Conservation (phyloP, 805 yeast species). For the Metschnikowia baotianmanensis region DNA sequence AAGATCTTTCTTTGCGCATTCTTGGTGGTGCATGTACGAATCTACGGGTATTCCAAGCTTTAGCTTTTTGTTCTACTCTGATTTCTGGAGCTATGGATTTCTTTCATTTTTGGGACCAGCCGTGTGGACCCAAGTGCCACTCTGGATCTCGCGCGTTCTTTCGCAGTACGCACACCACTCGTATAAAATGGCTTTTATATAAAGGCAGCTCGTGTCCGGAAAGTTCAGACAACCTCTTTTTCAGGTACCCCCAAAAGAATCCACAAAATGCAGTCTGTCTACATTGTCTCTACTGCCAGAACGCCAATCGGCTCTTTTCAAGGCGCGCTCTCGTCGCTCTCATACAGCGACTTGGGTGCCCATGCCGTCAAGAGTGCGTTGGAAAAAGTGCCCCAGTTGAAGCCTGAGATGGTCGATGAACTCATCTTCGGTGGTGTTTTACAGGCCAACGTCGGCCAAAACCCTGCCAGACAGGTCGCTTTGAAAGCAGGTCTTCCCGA, state of each 20-base stretch:
- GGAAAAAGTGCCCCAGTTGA: slow-evolving; percentile 75
- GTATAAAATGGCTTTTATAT: slow-evolving; percentile 7
- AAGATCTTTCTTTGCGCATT: too few relatives aligned
- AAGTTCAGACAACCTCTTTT: neutral
- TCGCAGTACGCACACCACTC: slow-evolving; percentile 10
- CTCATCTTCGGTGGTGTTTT: slow-evolving; percentile 89
- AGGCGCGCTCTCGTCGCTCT: slow-evolving; percentile 72
- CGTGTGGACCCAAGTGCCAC: too few relatives aligned
- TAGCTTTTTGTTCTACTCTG: too few relatives aligned
- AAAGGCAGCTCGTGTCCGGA: slow-evolving; percentile 6
- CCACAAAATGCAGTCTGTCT: slow-evolving; percentile 47
- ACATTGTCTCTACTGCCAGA: slow-evolving; percentile 88
- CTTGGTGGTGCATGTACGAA: too few relatives aligned
- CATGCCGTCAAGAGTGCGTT: slow-evolving; percentile 89
- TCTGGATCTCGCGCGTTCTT: too few relatives aligned
- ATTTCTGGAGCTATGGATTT: too few relatives aligned
- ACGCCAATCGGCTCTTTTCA: slow-evolving; percentile 96
- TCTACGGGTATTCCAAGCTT: too few relatives aligned
- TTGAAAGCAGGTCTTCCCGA: slow-evolving; percentile 83
- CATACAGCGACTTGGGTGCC: slow-evolving; percentile 84
- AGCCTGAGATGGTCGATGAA: slow-evolving; percentile 80
- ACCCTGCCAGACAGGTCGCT: slow-evolving; percentile 98
- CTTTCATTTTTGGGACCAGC: too few relatives aligned
- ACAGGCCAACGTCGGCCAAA: slow-evolving; percentile 93
- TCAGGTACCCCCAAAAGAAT: neutral